Conservation (phyloP, 257 asterid genomes). For the Osmanthus fragrans region DNA sequence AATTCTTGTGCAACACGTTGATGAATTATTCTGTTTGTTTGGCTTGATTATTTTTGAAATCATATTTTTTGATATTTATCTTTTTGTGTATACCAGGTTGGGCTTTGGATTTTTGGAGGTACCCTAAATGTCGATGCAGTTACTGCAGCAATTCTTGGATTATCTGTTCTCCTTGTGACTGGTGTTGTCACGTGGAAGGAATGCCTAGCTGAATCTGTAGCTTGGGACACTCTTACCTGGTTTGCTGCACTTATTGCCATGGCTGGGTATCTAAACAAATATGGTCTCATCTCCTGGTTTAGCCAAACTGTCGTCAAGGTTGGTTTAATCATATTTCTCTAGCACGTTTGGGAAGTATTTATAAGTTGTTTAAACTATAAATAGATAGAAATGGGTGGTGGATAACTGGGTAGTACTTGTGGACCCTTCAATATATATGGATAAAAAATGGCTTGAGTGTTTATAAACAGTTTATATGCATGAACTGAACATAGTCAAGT, state of each 20-base stretch:
- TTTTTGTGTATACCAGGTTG: slow-evolving; percentile 55
- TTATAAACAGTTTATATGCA: no score
- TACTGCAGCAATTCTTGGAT: slow-evolving; percentile 95
- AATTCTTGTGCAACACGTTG: not conserved
- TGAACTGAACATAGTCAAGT: not conserved
- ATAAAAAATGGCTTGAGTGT: no score
- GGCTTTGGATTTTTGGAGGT: slow-evolving; percentile 92
- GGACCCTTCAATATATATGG: no score
- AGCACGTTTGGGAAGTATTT: not conserved
- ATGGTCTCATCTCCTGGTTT: slow-evolving; percentile 97
- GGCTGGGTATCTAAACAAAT: slow-evolving; percentile 99
- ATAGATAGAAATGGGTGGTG: no score
- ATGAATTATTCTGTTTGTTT: not conserved
- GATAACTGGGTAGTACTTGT: no score
- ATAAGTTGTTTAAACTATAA: no score
- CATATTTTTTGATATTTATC: not conserved
- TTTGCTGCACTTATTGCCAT: slow-evolving; percentile 99
- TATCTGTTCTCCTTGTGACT: slow-evolving; percentile 78
- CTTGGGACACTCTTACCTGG: slow-evolving; percentile 99
- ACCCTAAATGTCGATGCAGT: slow-evolving; percentile 82
- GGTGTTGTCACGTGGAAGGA: slow-evolving; percentile 99
- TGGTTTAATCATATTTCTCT: slow-evolving; percentile 1
- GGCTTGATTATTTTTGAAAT: not conserved
- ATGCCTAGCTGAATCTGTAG: slow-evolving; percentile 94
- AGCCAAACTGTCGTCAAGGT: slow-evolving; percentile 95